Base-by-base conservation (phyloP, 768 basidiomycete genomes). In the Pleurotus tuoliensis region DNA sequence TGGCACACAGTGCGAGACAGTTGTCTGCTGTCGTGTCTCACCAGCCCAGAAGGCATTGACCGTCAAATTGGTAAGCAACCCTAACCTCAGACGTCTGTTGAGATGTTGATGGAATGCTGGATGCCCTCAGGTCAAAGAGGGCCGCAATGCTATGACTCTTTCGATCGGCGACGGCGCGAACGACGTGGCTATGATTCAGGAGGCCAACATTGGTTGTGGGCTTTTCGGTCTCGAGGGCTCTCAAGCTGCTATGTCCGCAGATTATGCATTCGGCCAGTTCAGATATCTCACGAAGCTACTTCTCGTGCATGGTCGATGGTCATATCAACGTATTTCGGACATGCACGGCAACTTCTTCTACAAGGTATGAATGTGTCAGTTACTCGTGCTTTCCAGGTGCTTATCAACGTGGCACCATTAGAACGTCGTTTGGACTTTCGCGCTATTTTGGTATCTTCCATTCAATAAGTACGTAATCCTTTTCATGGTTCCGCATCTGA, bases 261-360 rank as follows among this genome's bases (percentile, higher is more conserved):
- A 98, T 68, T 98, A 97, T 64, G 96, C 96, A 1, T 95, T 98
- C 73, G 96, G 93, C 1, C 96, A 98, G 67, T 99, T 99, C 77
- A 78, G 95, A 55, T 98, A 88, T 77, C 69, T 98, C 58, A 94
- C 93, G 2, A 92, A 93, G 69, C 73, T 98, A 45, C 77, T 98
- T 0, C 80, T 98, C 57, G 93, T 97, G 7, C 96, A 99, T 67
- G 96, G 96, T 4, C 86, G 93, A 22, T 97, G 96, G 96, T 95
- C 92, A 25, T 98, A 99, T 72, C 90, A 92, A 64, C 91, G 96
- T 43, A 78, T 98, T 43, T 94, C 95, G 13, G 94, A 96, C 65
- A 96, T 98, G 94, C 92, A 95, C 62, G 87, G 87, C 64, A 97
- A 94, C 71, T 98, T 98, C 76, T 98, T 98, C 74, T 98, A 98